Base-by-base conservation (phyloP, 2,329 filamentous ascomycete genomes). In the Epichloe coenophiala region DNA sequence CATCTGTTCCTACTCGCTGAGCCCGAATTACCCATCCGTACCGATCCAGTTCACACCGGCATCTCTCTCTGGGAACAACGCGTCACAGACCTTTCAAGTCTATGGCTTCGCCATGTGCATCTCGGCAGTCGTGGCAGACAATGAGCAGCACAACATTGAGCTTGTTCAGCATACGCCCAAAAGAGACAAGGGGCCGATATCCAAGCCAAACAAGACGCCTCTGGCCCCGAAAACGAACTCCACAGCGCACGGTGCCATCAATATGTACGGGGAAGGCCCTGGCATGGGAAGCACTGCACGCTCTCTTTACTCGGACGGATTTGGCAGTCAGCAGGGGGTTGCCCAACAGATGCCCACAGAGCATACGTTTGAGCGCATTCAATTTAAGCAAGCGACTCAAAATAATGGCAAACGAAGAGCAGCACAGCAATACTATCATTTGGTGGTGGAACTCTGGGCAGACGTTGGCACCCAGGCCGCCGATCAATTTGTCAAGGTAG, bases 331-430 rank as follows among this genome's bases (percentile, higher is more conserved):
- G 31, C 61, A 62, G 33, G 51, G 23, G 2, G 55, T 58, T 23
- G 58, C 65, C 36, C 66, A 70, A 56, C 63, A 45, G 61, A 67
- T 69, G 15, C 70, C 74, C 5, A 75, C 70, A 6, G 77, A 81
- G 57, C 74, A 80, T 55, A 80, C 75, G 0, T 96, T 94, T 62
- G 89, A 95, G 63, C 82, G 90, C 11, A 93, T 95, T 48, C 89
- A 95, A 60, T 96, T 95, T 76, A 94, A 95, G 65, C 87, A 88
- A 56, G 89, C 90, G 1, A 95, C 89, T 0, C 88, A 88, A 23
- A 96, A 95, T 69, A 96, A 96, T 58, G 89, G 89, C 45, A 95
- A 95, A 65, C 77, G 90, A 57, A 76, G 90, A 51, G 89, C 89
- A 1, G 88, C 89, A 17, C 89, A 96, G 62, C 90, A 95, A 59